phyloP scores from a whole-genome alignment of 768 basidiomycete species.

The Cystobasidiopsis lactophilus region DNA sequence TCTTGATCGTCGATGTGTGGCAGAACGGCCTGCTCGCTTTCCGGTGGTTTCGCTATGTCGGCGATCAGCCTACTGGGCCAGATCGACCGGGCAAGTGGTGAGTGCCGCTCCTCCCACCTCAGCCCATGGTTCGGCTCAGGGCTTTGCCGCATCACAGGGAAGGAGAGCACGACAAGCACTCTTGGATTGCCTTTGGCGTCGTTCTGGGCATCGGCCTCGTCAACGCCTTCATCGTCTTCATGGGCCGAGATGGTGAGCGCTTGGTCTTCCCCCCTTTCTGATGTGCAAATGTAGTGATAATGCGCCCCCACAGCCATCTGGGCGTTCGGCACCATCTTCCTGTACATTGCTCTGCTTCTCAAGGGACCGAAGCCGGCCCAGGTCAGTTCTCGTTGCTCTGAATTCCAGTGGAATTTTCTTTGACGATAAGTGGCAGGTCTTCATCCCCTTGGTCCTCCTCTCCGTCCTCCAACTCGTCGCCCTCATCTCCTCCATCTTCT shows the following conservation, averaged over 20 bases:
- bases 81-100: slow-evolving; percentile 7
- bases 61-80: neutral
- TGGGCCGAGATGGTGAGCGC: neutral
- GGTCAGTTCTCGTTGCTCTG: slow-evolving; percentile 19
- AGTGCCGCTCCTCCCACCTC: neutral
- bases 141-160: slow-evolving; percentile 25
- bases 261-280: neutral
- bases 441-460: slow-evolving; percentile 22
- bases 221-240: slow-evolving; percentile 21
- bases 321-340: slow-evolving; percentile 15
- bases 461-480: slow-evolving; percentile 25
- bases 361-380: slow-evolving; percentile 22
- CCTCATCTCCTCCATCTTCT: slow-evolving; percentile 23
- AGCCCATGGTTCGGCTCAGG: neutral
- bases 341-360: slow-evolving; percentile 21
- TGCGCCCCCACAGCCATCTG: slow-evolving; percentile 12
- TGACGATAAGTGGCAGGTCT: neutral
- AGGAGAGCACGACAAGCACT: slow-evolving; percentile 35
- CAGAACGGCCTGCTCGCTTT: slow-evolving; percentile 48
- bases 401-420: neutral
- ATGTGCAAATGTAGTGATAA: neutral
- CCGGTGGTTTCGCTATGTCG: slow-evolving; percentile 18
- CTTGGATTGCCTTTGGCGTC: slow-evolving; percentile 52
- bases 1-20: slow-evolving; percentile 35
- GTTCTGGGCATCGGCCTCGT: slow-evolving; percentile 38